phyloP scores from a whole-genome alignment of 1,284 basidiomycete species.

The Trametes hirsuta region DNA sequence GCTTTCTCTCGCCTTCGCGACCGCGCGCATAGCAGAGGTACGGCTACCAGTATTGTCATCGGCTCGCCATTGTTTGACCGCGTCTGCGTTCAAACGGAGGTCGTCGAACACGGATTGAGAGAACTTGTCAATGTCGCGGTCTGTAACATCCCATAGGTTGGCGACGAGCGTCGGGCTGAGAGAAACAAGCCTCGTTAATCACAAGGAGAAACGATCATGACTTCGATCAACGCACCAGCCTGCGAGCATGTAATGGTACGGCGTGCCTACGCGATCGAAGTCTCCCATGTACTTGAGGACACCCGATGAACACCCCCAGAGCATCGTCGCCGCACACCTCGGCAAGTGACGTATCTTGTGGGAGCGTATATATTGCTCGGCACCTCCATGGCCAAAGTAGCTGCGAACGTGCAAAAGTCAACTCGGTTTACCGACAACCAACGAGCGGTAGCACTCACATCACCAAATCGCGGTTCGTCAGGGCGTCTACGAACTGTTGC shows the following conservation, averaged over 20 bases:
- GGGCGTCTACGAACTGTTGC: constrained; percentile 75
- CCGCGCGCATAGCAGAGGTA: constrained; percentile 74
- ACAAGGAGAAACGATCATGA: not conserved
- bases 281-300: constrained; percentile 88
- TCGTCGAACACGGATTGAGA: constrained; percentile 84
- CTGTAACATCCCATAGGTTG: constrained; percentile 98
- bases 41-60: constrained; percentile 23
- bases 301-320: constrained; percentile 99
- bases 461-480: constrained; percentile 78
- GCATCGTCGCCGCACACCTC: constrained; percentile 90
- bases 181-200: not conserved
- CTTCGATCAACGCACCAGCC: constrained; percentile 71
- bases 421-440: too few species aligned
- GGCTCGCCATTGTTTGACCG: constrained; percentile 35
- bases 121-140: constrained; percentile 94
- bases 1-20: constrained; percentile 75
- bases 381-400: constrained; percentile 97
- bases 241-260: constrained; percentile 93
- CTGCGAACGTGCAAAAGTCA: constrained; percentile 47
- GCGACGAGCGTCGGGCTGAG: constrained; percentile 88
- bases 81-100: constrained; percentile 57
- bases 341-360: constrained; percentile 82
- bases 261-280: constrained; percentile 90
- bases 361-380: constrained; percentile 91
- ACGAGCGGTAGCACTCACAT: constrained; percentile 59